These are phyloP conservation scores for Populus ilicifolia DNA, from an alignment of 345 rosid species.

Conservation along the genomic window DNA sequence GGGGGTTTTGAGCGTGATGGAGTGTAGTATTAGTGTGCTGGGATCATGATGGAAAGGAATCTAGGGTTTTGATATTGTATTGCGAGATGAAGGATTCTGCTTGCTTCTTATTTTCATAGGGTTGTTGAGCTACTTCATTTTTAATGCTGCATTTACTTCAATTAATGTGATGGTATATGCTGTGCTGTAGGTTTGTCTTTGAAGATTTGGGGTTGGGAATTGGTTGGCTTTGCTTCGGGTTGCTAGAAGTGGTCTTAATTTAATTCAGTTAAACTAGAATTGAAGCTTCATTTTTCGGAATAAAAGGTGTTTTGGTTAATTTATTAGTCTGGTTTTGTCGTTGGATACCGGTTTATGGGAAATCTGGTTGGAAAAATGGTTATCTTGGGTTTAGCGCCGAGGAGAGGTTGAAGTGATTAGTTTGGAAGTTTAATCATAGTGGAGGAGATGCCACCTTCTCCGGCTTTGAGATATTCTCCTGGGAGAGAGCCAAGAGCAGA, in stretches of 20 bases:
- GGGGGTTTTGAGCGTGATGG: constrained; percentile 17
- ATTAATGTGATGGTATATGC: not conserved
- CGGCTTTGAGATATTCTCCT: constrained; percentile 74
- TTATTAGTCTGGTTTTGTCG: not conserved
- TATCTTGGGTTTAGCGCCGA: not conserved
- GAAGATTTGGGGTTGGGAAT: constrained; percentile 5
- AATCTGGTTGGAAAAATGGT: constrained; percentile 12
- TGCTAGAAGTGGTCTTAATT: constrained; percentile 6
- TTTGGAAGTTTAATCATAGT: constrained; percentile 5
- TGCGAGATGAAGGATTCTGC: not conserved
- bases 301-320: not conserved
- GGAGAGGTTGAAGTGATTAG: constrained; percentile 18
- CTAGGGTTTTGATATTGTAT: constrained; percentile 34
- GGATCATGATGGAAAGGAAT: constrained; percentile 19
- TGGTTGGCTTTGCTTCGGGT: not conserved
- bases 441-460: constrained; percentile 79
- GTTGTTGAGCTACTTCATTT: constrained; percentile 9
- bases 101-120: constrained; percentile 6
- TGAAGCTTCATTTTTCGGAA: not conserved
- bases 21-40: constrained; percentile 12
- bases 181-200: not conserved
- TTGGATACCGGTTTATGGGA: constrained; percentile 17
- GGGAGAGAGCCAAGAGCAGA: constrained; percentile 60
- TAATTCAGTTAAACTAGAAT: not conserved
- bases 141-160: constrained; percentile 16